Conservation (phyloP, 1,284 basidiomycete genomes). For the Sparassis latifolia region DNA sequence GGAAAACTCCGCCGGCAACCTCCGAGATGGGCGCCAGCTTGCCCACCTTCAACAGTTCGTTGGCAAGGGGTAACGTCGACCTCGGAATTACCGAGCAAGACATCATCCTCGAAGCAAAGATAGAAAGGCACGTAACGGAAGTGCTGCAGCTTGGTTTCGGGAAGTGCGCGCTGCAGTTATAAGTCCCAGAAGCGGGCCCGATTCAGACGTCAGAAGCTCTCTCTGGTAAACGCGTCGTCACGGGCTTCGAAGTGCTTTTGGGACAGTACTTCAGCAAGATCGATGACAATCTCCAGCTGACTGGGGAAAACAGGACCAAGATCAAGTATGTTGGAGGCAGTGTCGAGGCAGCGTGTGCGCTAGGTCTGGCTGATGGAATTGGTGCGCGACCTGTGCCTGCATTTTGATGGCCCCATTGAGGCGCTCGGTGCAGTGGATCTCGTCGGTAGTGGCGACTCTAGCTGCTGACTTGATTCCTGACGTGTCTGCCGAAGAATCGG, state of each 20-base stretch:
- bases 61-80: slow-evolving; percentile 91
- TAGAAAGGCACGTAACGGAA: slow-evolving; percentile 75
- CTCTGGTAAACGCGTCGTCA: slow-evolving; percentile 89
- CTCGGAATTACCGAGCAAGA: slow-evolving; percentile 95
- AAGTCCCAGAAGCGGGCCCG: slow-evolving; percentile 79
- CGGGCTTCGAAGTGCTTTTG: slow-evolving; percentile 87
- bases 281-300: slow-evolving; percentile 53
- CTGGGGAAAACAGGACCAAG: slow-evolving; percentile 54
- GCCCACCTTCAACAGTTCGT: slow-evolving; percentile 44
- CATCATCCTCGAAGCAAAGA: slow-evolving; percentile 88
- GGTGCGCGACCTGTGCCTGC: slow-evolving; percentile 43
- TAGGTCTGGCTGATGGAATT: slow-evolving; percentile 96
- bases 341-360: slow-evolving; percentile 95
- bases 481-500: slow-evolving; percentile 63
- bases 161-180: slow-evolving; percentile 91
- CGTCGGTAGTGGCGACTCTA: slow-evolving; percentile 57
- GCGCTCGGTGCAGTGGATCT: slow-evolving; percentile 63
- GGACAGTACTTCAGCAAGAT: slow-evolving; percentile 74
- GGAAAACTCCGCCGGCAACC: too few species aligned
- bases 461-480: neutral
- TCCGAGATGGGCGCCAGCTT: too few species aligned
- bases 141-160: slow-evolving; percentile 88
- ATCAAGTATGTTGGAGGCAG: slow-evolving; percentile 97
- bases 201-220: slow-evolving; percentile 76
- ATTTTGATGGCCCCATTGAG: slow-evolving; percentile 1